Base-by-base conservation (phyloP, 1,139 yeast species). In the Pichia sp. region DNA sequence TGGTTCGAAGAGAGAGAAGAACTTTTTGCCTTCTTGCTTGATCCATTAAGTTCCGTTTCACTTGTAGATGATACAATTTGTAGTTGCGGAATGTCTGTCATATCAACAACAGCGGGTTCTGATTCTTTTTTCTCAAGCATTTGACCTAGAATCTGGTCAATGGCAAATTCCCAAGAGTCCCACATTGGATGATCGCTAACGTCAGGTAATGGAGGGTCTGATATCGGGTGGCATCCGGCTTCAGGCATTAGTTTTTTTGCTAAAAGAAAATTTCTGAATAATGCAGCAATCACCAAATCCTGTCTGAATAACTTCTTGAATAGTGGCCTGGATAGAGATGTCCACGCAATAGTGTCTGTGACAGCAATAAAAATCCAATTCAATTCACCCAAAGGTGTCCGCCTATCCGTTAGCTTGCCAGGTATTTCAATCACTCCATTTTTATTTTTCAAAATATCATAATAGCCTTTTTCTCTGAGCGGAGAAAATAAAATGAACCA, bases 331-430 rank as follows among this genome's bases (percentile, higher is more conserved):
- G 96, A 90, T 49, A 95, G 73, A 1, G 93, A 81, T 0, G 97
- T 90, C 98, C 99, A 95, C 5, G 99, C 99, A 58, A 93, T 93
- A 0, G 98, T 93, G 70, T 93, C 99, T 2, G 99, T 93, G 45
- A 93, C 90, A 4, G 99, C 98, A 1, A 98, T 95, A 70, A 93
- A 93, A 41, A 93, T 93, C 98, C 99, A 95, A 67, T 90, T 90
- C 57, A 93, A 77, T 68, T 95, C 99, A 30, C 99, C 99, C 46
- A 93, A 72, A 0, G 99, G 98, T 0, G 99, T 95, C 61, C 97
- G 77, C 64, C 99, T 79, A 67, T 93, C 98, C 2, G 97, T 87
- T 51, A 90, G 74, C 61, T 88, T 86, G 0, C 99, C 99, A 0
- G 98, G 98, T 26, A 90, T 86, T 19, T 80, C 76, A 34, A 87